These are phyloP conservation scores for Fusarium denticulatum DNA, from an alignment of 2,329 filamentous ascomycete genomes.

Conservation along the genomic window DNA sequence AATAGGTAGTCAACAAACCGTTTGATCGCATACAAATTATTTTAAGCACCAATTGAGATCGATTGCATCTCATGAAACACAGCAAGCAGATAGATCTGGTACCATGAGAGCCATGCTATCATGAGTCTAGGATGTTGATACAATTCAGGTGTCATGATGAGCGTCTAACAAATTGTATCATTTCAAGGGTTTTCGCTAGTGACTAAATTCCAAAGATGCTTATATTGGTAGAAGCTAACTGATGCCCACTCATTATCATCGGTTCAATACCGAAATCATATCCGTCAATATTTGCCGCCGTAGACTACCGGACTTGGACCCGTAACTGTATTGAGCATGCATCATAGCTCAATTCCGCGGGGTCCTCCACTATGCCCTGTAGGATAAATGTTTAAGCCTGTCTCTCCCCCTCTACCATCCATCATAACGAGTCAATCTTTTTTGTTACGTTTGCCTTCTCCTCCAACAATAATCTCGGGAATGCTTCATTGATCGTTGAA, in stretches of 20 bases:
- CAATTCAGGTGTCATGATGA: constrained; percentile 10
- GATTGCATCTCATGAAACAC: not conserved
- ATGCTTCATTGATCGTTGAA: not conserved
- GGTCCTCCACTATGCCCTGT: constrained; percentile 15
- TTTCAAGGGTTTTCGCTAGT: not conserved
- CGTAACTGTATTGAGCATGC: not conserved
- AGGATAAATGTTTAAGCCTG: constrained; percentile 45
- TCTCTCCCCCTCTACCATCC: constrained; percentile 25
- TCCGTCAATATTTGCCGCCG: constrained; percentile 33
- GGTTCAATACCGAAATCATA: not conserved
- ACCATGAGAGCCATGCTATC: not conserved
- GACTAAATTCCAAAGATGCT: not conserved
- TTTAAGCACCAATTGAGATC: not conserved
- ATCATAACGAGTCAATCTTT: constrained; percentile 7
- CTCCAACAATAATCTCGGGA: not conserved
- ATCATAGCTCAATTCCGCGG: constrained; percentile 20
- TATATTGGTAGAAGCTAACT: not conserved
- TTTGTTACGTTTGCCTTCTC: not conserved
- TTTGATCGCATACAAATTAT: not conserved
- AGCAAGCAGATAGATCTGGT: not conserved
- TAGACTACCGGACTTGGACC: constrained; percentile 29
- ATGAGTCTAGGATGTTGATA: constrained; percentile 7
- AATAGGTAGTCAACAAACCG: not conserved
- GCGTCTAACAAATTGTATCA: not conserved
- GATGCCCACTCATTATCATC: not conserved